These are phyloP conservation scores for Cercospora zeae-maydis DNA, from an alignment of 2,329 filamentous ascomycete species.

Conservation along the genomic window DNA sequence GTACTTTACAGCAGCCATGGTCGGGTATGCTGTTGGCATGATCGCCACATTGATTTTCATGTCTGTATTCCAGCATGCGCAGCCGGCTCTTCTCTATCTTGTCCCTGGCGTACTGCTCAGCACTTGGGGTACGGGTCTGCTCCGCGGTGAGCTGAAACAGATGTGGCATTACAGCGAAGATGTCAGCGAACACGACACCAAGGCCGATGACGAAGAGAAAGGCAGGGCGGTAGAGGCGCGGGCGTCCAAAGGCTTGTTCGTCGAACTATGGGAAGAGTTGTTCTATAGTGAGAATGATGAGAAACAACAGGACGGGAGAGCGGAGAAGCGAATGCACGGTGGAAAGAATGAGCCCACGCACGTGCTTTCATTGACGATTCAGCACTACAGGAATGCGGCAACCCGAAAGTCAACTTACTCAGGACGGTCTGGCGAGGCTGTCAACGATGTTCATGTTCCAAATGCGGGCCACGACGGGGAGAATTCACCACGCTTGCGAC, in stretches of 20 bases:
- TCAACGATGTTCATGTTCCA: not conserved
- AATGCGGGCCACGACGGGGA: not conserved
- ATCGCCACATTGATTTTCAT: conserved; percentile 71
- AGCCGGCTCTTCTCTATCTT: conserved; percentile 87
- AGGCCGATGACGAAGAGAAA: conserved; percentile 23
- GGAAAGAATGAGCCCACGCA: conserved; percentile 3
- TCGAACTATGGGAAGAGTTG: conserved; percentile 11
- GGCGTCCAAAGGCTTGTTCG: conserved; percentile 15
- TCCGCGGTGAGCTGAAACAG: conserved; percentile 65
- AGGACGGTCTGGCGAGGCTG: not conserved
- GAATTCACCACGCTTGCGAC: not conserved
- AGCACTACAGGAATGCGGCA: not conserved
- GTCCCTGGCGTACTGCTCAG: conserved; percentile 78
- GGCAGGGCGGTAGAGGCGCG: conserved; percentile 12
- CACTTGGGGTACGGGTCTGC: conserved; percentile 69
- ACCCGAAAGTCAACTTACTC: not conserved
- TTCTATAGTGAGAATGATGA: conserved; percentile 12
- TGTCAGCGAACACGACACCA: conserved; percentile 42
- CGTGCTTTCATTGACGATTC: conserved; percentile 15
- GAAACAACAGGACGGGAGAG: not conserved
- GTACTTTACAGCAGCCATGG: conserved; percentile 75
- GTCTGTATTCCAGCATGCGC: conserved; percentile 72
- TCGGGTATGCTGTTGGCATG: conserved; percentile 77
- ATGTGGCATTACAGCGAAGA: conserved; percentile 82
- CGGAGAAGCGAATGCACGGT: not conserved